A percentile compares a stretch with the other conserved stretches of the same genome.
phyloP scores from a whole-genome alignment of 2,329 filamentous ascomycete species.

The Lithohypha guttulata region DNA sequence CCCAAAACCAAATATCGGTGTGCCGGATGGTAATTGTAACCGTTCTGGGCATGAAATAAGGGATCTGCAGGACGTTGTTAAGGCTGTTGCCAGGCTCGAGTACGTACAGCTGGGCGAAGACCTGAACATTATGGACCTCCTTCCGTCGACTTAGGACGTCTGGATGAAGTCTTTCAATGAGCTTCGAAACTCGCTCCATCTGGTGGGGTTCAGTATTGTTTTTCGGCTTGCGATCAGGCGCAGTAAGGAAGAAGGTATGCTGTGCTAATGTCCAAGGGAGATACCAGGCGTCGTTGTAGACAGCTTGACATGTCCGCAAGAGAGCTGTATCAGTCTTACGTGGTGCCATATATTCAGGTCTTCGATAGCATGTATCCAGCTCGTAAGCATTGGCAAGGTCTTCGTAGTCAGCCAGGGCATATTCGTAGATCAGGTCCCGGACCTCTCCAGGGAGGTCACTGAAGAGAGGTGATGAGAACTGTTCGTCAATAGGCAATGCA shows the following conservation, averaged over 20 bases:
- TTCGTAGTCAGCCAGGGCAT: conserved; percentile 23
- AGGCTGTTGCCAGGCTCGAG: conserved; percentile 27
- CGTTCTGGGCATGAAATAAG: conserved; percentile 26
- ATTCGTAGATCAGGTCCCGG: conserved; percentile 38
- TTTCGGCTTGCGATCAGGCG: conserved; percentile 25
- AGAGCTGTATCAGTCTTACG: conserved; percentile 30
- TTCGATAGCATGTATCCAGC: conserved; percentile 6
- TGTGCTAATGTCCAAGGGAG: conserved; percentile 32
- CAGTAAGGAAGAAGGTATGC: conserved; percentile 32
- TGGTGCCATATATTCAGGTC: conserved; percentile 33
- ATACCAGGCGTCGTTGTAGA: conserved; percentile 36
- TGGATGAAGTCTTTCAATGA: conserved; percentile 12
- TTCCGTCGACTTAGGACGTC: conserved; percentile 18
- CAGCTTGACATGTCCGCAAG: conserved; percentile 33
- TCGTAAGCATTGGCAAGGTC: conserved; percentile 4
- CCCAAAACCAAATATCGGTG: conserved; percentile 41
- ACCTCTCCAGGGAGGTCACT: conserved; percentile 37
- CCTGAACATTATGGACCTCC: conserved; percentile 26
- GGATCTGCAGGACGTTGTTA: conserved; percentile 21
- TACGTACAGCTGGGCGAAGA: conserved; percentile 36
- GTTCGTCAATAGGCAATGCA: neutral
- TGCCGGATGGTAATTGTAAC: conserved; percentile 41
- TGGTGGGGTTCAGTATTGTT: conserved; percentile 3
- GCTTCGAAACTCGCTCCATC: conserved; percentile 6
- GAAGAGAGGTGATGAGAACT: conserved; percentile 20